These are phyloP conservation scores for Hondaea fermentalgiana DNA, from an alignment of 108 stramenopile genomes.

Conservation along the genomic window DNA sequence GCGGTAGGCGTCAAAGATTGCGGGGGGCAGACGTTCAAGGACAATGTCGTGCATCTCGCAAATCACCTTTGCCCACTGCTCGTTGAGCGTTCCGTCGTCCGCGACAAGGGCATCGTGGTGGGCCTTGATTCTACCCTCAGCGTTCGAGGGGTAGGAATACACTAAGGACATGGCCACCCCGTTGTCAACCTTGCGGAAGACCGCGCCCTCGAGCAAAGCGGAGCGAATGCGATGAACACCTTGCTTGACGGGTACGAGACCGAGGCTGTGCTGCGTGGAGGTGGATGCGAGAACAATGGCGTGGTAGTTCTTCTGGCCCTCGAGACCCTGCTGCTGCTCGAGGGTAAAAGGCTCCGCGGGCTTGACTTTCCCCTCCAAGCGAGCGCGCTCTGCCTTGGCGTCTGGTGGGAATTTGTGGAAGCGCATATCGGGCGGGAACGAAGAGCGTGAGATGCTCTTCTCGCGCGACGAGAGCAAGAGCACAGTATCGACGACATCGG, in stretches of 20 bases:
- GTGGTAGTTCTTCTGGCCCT: neutral
- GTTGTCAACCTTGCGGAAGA: neutral
- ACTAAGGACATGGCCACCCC: neutral
- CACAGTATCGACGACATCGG: conserved; percentile 13
- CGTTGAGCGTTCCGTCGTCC: neutral
- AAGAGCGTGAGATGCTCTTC: neutral
- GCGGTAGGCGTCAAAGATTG: neutral
- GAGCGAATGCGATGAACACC: conserved; percentile 11
- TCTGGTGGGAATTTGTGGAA: conserved; percentile 2
- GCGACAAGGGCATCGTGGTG: neutral
- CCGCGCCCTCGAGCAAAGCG: neutral
- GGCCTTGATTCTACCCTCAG: neutral
- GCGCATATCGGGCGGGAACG: neutral
- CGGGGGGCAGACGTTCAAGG: neutral
- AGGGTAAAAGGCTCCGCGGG: neutral
- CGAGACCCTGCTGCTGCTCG: neutral
- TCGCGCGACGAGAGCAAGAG: neutral
- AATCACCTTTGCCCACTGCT: neutral
- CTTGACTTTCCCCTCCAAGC: neutral
- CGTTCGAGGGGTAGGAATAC: neutral
- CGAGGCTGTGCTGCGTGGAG: conserved; percentile 14
- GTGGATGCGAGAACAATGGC: conserved; percentile 6
- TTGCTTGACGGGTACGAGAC: neutral
- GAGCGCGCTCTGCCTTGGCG: neutral
- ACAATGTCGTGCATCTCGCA: neutral